Base-by-base conservation (phyloP, 2,329 filamentous ascomycete species). In the Ceratocystis diversiconidia region DNA sequence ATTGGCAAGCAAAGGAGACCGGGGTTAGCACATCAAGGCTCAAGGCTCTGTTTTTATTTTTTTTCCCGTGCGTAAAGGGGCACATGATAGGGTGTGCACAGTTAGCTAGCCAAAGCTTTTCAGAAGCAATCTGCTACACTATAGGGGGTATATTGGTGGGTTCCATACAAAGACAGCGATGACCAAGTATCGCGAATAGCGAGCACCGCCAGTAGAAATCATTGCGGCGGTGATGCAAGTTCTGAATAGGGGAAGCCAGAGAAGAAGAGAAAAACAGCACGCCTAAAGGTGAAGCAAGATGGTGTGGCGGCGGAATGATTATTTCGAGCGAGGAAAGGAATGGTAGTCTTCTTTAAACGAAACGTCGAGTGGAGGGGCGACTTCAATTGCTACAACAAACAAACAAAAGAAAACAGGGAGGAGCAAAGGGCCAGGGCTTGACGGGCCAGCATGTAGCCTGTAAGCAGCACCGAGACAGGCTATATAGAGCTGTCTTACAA, bases 141-240 rank as follows among this genome's bases (percentile, higher is more conserved):
- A 28, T 52, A 28, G 60, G 36, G 10, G 36, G 12, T 41, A 25
- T 32, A 61, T 61, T 22, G 17, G 36, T 28, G 36, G 43, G 36
- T 44, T 17, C 60, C 87, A 73, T 82, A 95, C 92, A 73, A 95
- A 87, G 73, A 91, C 82, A 67, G 90, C 89, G 73, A 95, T 85
- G 73, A 94, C 81, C 74, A 96, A 81, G 76, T 86, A 87, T 80
- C 85, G 83, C 80, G 86, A 77, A 72, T 90, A 90, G 76, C 88
- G 86, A 76, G 86, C 84, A 70, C 83, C 85, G 74, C 85, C 85
- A 68, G 85, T 82, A 76, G 85, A 86, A 80, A 82, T 83, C 72
- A 70, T 78, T 72, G 70, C 69, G 68, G 57, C 50, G 57, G 28
- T 52, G 55, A 22, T 50, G 62, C 25, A 55, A 19, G 44, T 25